Evolutionary conservation across 2,329 filamentous ascomycete genomes (phyloP), one percentile per base, ranked within the genome.

Genomic region (Scedosporium aurantiacum): DNA sequence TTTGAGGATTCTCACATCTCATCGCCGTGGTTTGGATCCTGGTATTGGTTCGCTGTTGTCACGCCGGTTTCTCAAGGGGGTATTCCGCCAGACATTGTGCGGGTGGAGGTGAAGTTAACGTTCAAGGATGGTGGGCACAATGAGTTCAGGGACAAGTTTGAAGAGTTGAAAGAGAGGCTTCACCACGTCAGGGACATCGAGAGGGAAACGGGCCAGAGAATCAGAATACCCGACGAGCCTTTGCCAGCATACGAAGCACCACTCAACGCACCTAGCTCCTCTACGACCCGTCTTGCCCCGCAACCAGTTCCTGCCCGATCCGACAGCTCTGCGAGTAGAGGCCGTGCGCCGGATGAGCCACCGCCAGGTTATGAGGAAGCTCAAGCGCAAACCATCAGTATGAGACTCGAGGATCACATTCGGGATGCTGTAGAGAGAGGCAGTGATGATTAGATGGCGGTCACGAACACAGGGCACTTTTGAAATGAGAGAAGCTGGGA

Each of bases 91-190:
- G 79, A 87, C 23, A 81, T 90, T 64, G 82, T 87, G 18, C 84
- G 86, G 28, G 79, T 96, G 52, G 90, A 94, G 68, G 74, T 96
- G 66, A 91, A 89, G 71, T 81, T 97, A 68, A 91, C 87, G 23
- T 97, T 97, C 78, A 92, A 91, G 70, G 92, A 97, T 64, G 93
- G 93, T 52, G 93, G 93, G n/a, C 92, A 92, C 63, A 94, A 89
- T 72, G 91, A 96, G 67, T 97, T 96, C 70, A 87, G 92, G 68
- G 83, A 84, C 58, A 84, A 84, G 60, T 96, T 92, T 69, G 90
- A 95, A 68, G 81, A 88, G 61, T 85, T 97, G 65, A 91, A 90
- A 70, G 92, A 96, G 70, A 83, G 91, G 5, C 76, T 96, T 61
- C 82, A 88, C 65, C 90, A 97, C 68, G 90, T 87, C 6, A 84